Evolutionary conservation across 768 basidiomycete genomes (phyloP).

Genomic region (Boletus sensibilis): DNA sequence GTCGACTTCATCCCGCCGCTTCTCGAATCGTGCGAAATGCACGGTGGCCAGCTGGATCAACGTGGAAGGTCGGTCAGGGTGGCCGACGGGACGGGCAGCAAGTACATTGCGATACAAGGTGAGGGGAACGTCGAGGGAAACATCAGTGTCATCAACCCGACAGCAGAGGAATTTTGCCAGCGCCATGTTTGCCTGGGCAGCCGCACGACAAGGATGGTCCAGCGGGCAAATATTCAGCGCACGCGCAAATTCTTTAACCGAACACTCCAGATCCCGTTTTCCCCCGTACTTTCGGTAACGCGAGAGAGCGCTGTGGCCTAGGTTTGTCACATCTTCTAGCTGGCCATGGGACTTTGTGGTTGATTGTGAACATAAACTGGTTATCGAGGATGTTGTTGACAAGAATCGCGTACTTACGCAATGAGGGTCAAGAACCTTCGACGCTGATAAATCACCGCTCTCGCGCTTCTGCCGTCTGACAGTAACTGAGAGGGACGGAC

Average conservation of each 20-base stretch:
- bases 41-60: background rate
- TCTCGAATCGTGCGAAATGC: background rate
- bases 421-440: background rate
- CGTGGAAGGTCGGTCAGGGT: background rate
- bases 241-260: background rate
- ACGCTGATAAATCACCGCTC: background rate
- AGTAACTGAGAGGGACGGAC: background rate
- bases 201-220: slow-evolving; percentile 8
- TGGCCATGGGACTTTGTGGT: no score
- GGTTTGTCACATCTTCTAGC: background rate
- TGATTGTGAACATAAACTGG: background rate
- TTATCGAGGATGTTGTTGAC: background rate
- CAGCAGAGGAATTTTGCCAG: background rate
- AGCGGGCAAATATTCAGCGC: slow-evolving; percentile 4
- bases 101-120: background rate
- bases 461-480: background rate
- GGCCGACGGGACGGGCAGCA: background rate
- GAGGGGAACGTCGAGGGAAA: background rate
- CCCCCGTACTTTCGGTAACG: background rate
- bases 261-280: background rate
- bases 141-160: background rate
- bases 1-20: background rate
- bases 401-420: background rate
- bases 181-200: slow-evolving; percentile 5
- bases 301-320: background rate